Base-by-base conservation (phyloP, 345 rosid species). In the Eucalyptus polyanthemos region DNA sequence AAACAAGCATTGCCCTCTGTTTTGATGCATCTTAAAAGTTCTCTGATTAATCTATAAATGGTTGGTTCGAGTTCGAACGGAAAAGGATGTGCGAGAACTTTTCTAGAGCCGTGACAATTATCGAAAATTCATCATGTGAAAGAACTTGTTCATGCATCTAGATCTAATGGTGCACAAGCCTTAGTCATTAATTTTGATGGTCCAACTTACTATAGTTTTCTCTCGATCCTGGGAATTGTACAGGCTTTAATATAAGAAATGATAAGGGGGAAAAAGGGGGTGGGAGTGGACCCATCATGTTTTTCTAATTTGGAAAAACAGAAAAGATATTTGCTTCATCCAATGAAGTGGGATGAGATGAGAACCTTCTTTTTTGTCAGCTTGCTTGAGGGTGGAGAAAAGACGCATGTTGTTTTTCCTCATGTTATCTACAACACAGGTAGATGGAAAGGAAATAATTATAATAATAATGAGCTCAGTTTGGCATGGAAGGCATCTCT, bases 361-460 rank as follows among this genome's bases (percentile, higher is more conserved):
- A 10, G 88, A 60, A 86, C 83, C 65, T 81, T 87, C 87, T 85
- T 62, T 81, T 87, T 86, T 65, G 85, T 67, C 88, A 86, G 89
- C 40, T 90, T 90, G 81, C 91, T 90, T 90, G 91, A 62, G 45
- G 31, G 42, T 80, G 58, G 91, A 89, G 90, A 81, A 87, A 90
- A 49, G 80, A 83, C 47, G 80, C 86, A 72, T 54, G n/a, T 21
- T 37, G 83, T 50, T 80, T 65, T 87, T 29, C 62, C 47, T 47
- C 40, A 25, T 16, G n/a, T 58, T 22, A 27, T 60, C 69, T 86
- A 5, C 45, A 31, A 37, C 37, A 17, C 53, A 37, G 24, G 58
- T 50, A 34, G 62, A 86, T 50, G 62, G 25, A 17, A 72, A 37
- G 54, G 65, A n/a, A 50, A 47, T 27, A 16, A 86, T 22, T 19